Evolutionary conservation across 1,284 basidiomycete genomes (phyloP).

Genomic region (Cryptococcus sp.): DNA sequence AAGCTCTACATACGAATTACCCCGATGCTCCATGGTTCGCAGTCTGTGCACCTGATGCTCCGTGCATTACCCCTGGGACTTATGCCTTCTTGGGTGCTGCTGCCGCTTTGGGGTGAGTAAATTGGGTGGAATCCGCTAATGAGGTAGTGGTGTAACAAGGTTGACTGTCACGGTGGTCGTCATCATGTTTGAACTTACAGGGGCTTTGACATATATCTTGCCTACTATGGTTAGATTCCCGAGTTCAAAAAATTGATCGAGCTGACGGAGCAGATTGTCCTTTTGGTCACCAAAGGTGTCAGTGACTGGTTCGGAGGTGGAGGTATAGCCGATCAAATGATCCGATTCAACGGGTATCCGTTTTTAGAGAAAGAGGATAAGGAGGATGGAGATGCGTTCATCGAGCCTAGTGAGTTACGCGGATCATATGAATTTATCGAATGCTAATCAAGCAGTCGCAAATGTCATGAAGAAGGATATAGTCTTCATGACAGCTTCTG

Average conservation of each 20-base stretch:
- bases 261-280: constrained; percentile 67
- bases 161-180: constrained; percentile 98
- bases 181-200: constrained; percentile 99
- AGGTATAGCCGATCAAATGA: constrained; percentile 96
- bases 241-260: neutral
- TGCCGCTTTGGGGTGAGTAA: constrained; percentile 74
- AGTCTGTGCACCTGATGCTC: constrained; percentile 82
- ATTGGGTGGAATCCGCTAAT: neutral
- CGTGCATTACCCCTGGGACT: constrained; percentile 97
- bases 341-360: constrained; percentile 94
- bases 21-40: constrained; percentile 81
- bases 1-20: constrained; percentile 85
- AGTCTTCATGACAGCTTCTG: constrained; percentile 65
- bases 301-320: constrained; percentile 89
- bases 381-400: constrained; percentile 84
- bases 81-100: constrained; percentile 94
- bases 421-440: neutral
- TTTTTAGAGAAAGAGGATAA: constrained; percentile 82
- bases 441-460: constrained; percentile 57
- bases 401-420: constrained; percentile 67
- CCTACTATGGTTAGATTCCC: constrained; percentile 78
- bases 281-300: constrained; percentile 93
- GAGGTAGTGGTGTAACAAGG: constrained; percentile 81
- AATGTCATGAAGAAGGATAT: constrained; percentile 82
- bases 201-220: constrained; percentile 93